phyloP scores from a whole-genome alignment of 2,329 filamentous ascomycete species.

The Daldinia sp. region DNA sequence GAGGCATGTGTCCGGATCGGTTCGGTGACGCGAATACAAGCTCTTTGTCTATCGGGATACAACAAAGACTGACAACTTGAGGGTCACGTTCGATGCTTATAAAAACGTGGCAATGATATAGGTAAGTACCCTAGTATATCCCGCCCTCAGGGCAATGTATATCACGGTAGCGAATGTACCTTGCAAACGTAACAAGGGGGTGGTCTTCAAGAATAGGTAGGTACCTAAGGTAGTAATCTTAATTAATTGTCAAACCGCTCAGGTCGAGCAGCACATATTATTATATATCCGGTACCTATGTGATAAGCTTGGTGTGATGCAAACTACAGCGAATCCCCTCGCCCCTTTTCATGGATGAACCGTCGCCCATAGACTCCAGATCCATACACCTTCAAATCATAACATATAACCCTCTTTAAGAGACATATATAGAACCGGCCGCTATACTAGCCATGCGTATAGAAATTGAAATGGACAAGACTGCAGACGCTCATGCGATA shows the following conservation, averaged over 20 bases:
- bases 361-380: slow-evolving; percentile 17
- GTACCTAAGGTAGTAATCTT: not conserved
- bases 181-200: not conserved
- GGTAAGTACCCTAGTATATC: no score
- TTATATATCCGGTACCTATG: slow-evolving; percentile 5
- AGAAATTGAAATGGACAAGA: slow-evolving; percentile 5
- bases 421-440: slow-evolving; percentile 7
- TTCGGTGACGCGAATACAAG: slow-evolving; percentile 7
- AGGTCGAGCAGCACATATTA: slow-evolving; percentile 22
- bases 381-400: slow-evolving; percentile 7
- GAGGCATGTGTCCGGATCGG: slow-evolving; percentile 16
- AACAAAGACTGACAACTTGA: slow-evolving; percentile 23
- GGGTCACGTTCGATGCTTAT: not conserved
- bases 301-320: slow-evolving; percentile 18
- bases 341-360: slow-evolving; percentile 28
- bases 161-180: not conserved
- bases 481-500: slow-evolving; percentile 7
- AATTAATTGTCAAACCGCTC: not conserved
- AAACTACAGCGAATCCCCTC: slow-evolving; percentile 16
- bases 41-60: slow-evolving; percentile 16
- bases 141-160: not conserved
- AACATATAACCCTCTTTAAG: not conserved
- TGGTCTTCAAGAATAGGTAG: not conserved
- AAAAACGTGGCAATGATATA: not conserved
- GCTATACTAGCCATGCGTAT: not conserved